Base-by-base conservation (phyloP, 1,284 basidiomycete genomes). In the Puccinia horiana region DNA sequence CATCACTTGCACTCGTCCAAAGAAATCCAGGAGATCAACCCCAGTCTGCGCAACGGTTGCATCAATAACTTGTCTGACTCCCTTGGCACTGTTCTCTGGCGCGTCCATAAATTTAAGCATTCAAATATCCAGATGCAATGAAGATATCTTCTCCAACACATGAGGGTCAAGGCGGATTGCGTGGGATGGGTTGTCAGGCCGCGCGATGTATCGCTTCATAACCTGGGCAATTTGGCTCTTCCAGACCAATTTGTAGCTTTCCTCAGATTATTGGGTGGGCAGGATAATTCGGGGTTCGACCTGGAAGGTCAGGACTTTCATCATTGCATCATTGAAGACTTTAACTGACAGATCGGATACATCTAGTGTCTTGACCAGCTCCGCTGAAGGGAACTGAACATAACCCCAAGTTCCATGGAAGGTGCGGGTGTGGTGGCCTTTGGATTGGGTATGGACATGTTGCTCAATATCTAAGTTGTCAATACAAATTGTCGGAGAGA, bases 31-130 rank as follows among this genome's bases (percentile, higher is more conserved):
- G 4, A 37, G 69, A 20, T 26, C 44, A 23, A 72, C 23, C 9
- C 69, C 69, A 42, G 69, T 42, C 29, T 72, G 69, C 11, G 16
- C 9, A 20, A 44, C 47, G 5, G 44, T n/a, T 42, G 26, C 32
- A 20, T 72, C 42, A 23, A 44, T 26, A 9, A 72, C 23, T 72
- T 42, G 23, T 29, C 40, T 37, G 18, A 72, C 44, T 20, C 69
- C 69, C 18, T 72, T 37, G 20, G 69, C 40, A 44, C 69, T 49
- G 18, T 72, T 72, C 23, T 72, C 69, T 18, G 69, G 47, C 20
- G 29, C 20, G n/a, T 72, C 69, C 69, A 72, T 72, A 16, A 72
- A 37, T 29, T 72, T 47, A 2, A 72, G 69, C 69, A 72, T 72
- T 26, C 42, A 16, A 37, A 72, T 72, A 18, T 72, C 47, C 16